Percentiles rank a stretch among this genome's conserved stretches.
phyloP scores from a whole-genome alignment of 371 early-diverging fungal species.

The Blastocladiella emersonii region DNA sequence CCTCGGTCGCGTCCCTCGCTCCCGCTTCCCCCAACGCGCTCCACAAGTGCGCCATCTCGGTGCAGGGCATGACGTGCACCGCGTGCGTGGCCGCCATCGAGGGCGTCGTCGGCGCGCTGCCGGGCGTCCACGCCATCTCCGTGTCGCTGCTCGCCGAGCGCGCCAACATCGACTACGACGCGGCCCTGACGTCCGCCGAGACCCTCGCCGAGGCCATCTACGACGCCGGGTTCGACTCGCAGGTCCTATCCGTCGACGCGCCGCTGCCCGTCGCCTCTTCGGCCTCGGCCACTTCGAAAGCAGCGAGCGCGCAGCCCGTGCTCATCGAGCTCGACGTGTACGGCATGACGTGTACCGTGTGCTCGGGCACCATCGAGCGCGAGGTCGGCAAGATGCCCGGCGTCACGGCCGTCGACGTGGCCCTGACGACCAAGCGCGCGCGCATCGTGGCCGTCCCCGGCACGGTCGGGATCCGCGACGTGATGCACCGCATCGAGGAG shows the following conservation, averaged over 20 bases:
- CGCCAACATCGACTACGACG: slow-evolving; percentile 54
- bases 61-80: slow-evolving; percentile 67
- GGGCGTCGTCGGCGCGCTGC: slow-evolving; percentile 23
- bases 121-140: slow-evolving; percentile 37
- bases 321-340: slow-evolving; percentile 55
- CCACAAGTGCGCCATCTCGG: neutral
- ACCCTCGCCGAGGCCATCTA: slow-evolving; percentile 47
- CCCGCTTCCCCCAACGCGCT: slow-evolving; percentile 25
- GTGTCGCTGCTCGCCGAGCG: slow-evolving; percentile 66
- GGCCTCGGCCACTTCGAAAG: slow-evolving; percentile 22
- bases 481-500: slow-evolving; percentile 61
- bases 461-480: slow-evolving; percentile 52
- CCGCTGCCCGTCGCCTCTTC: neutral
- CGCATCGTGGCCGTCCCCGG: slow-evolving; percentile 3
- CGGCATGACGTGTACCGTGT: slow-evolving; percentile 82
- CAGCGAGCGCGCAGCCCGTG: slow-evolving; percentile 45
- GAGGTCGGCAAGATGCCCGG: slow-evolving; percentile 43
- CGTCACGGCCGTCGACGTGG: slow-evolving; percentile 49
- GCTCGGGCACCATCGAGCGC: slow-evolving; percentile 59
- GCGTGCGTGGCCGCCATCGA: slow-evolving; percentile 66
- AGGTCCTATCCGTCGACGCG: slow-evolving; percentile 9
- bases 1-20: slow-evolving; percentile 59
- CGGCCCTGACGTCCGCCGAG: slow-evolving; percentile 19
- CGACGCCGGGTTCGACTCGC: slow-evolving; percentile 72
- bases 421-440: slow-evolving; percentile 57